Evolutionary conservation across 2,329 filamentous ascomycete genomes (phyloP).

Genomic region (Blastomyces gilchristii): DNA sequence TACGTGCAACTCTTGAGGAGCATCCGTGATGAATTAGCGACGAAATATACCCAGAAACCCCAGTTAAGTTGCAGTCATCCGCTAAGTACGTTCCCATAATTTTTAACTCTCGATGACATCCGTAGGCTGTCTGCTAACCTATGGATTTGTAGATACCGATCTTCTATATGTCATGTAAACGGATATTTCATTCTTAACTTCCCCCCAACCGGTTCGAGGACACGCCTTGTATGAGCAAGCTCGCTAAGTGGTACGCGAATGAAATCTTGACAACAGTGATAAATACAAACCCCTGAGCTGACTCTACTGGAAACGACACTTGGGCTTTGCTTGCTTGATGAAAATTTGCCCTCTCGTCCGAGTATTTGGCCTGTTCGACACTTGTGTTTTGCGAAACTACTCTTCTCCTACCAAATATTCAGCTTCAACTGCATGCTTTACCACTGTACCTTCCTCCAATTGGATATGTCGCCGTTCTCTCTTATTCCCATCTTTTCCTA

Average conservation of each 20-base stretch:
- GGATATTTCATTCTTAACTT: neutral
- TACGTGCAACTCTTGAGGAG: conserved; percentile 94
- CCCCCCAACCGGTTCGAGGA: neutral
- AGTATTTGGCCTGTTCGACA: neutral
- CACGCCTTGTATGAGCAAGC: neutral
- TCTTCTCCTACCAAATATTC: neutral
- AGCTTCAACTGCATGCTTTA: neutral
- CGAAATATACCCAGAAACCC: conserved; percentile 87
- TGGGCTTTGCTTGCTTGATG: neutral
- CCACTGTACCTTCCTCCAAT: neutral
- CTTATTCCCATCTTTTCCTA: neutral
- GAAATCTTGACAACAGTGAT: neutral
- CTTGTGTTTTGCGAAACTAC: neutral
- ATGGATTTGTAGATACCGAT: conserved; percentile 46
- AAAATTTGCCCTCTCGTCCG: neutral
- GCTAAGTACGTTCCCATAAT: conserved; percentile 56
- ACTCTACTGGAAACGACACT: neutral
- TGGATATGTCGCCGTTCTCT: neutral
- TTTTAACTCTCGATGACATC: conserved; percentile 17
- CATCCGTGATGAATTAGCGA: conserved; percentile 77
- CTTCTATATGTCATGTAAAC: conserved; percentile 57
- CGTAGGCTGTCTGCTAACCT: conserved; percentile 16
- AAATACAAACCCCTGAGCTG: neutral
- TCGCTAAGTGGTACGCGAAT: neutral
- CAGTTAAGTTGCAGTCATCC: conserved; percentile 95